Evolutionary conservation across 306 rosid species (phyloP).

Genomic region (Vachellia collinsii): DNA sequence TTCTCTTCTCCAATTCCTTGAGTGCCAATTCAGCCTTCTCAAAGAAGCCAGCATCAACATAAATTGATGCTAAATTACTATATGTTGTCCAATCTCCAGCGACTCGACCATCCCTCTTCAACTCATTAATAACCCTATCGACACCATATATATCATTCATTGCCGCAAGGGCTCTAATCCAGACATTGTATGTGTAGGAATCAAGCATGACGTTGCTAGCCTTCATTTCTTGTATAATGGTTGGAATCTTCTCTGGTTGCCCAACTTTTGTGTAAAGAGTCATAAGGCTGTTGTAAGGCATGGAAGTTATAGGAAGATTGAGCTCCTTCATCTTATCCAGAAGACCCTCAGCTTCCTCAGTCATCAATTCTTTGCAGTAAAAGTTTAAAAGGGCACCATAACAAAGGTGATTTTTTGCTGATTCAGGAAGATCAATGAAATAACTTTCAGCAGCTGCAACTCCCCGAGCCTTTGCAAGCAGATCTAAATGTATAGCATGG

Average conservation of each 20-base stretch:
- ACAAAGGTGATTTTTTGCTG: conserved; percentile 75
- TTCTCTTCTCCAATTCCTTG: conserved; percentile 84
- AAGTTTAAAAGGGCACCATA: conserved; percentile 87
- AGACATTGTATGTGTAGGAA: conserved; percentile 61
- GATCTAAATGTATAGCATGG: conserved; percentile 87
- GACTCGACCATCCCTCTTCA: conserved; percentile 83
- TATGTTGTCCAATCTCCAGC: conserved; percentile 83
- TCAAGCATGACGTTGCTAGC: conserved; percentile 59
- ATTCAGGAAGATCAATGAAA: conserved; percentile 75
- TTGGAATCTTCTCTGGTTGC: conserved; percentile 64
- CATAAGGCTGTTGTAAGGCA: conserved; percentile 86
- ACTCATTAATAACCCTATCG: conserved; percentile 85
- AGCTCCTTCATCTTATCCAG: conserved; percentile 89
- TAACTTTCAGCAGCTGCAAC: conserved; percentile 76
- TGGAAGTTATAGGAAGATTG: conserved; percentile 64
- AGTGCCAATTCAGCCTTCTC: conserved; percentile 81
- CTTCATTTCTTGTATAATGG: conserved; percentile 80
- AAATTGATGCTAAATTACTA: conserved; percentile 81
- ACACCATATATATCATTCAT: conserved; percentile 71
- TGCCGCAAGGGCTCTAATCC: conserved; percentile 93
- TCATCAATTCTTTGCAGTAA: conserved; percentile 87
- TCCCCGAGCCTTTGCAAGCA: conserved; percentile 74
- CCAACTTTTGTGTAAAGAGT: conserved; percentile 73
- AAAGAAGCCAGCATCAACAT: conserved; percentile 63
- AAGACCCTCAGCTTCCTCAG: conserved; percentile 83